Base-by-base conservation (phyloP, 129 eudicot species). In the Chrysanthemum lavandulifolium region DNA sequence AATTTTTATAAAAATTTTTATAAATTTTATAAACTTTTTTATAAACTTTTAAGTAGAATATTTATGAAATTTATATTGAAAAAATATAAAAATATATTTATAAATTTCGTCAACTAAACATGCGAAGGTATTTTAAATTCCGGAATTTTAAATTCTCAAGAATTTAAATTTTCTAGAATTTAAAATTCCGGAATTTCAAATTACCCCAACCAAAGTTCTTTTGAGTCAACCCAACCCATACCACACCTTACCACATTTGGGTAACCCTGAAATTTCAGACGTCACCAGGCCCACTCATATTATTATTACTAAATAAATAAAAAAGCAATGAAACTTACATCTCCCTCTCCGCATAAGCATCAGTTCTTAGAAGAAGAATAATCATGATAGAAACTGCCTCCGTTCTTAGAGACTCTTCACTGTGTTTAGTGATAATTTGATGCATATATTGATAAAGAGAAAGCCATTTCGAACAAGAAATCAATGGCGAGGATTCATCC, bases 331-430 rank as follows among this genome's bases (percentile, higher is more conserved):
- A 67, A 59, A 78, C 96, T 86, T 83, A 94, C 98, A 80, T 79
- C 71, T 86, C 84, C 82, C 98, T 90, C 70, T 86, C 91, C 72
- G 51, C 48, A 73, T 80, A 90, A 61, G 96, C 91, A 87, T 88
- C 85, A 21, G 85, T 85, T 85, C 85, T 83, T 82, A 83, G 55
- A 21, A 90, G 79, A 81, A 94, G 87, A 43, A 81, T 68, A 76
- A 84, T 88, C 98, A 94, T 86, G 74, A 90, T 68, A 65, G 91
- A 81, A 67, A 94, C 81, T 49, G 97, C 96, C 83, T 94, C 97
- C 76, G 55, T 47, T 71, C 84, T 80, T 75, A 86, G 79, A 72
- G 13, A 68, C 67, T 86, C 90, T 43, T 89, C 85, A 31, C 71
- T 68, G 33, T 69, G 55, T 63, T 15, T 50, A 13, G 65, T 54